Base-by-base conservation (phyloP, 768 basidiomycete species). In the Amylocystis lapponica region DNA sequence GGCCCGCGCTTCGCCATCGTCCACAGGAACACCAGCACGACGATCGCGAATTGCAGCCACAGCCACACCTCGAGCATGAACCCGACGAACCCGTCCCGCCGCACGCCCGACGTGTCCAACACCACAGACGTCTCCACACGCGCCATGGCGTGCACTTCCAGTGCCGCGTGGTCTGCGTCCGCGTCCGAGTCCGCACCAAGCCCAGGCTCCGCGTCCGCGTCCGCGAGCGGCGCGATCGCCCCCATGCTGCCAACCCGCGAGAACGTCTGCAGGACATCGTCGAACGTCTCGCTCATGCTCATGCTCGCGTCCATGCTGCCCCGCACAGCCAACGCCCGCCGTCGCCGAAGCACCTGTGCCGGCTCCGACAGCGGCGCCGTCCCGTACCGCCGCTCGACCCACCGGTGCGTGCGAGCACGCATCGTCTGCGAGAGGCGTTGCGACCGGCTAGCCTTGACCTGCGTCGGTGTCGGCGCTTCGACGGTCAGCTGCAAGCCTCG, bases 1-100 rank as follows among this genome's bases (percentile, higher is more conserved):
- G 87, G 87, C 3, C 89, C 87, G 16, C 77, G 71, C 62, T 70
- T 78, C 45, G 86, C 85, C 81, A 89, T 85, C 26, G 84, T 77
- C 73, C 78, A 88, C 41, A 92, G 59, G 61, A 91, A 91, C 40
- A 89, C 79, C 31, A 81, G 42, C 25, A 90, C 71, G 49, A 92
- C 78, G 47, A 89, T 70, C 7, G 61, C 67, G 56, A 91, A 89
- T 61, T 92, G 89, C 46, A 89, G 59, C 86, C 87, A 88, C 49
- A 91, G 61, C 89, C 89, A 91, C 17, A 86, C 58, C 64, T 88
- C 84, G 37, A 91, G 53, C 50, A 89, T 59, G 37, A 83, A 63
- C 30, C 58, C 64, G 26, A 66, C 64, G 17, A 70, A 48, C 34
- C 13, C 42, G 50, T 27, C 46, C 40, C 20, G 47, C 48, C 20